Evolutionary conservation across 192 early-diverging fungal species (phyloP), one percentile per base, ranked within the genome.

Genomic region (Coemansia guatemalensis): DNA sequence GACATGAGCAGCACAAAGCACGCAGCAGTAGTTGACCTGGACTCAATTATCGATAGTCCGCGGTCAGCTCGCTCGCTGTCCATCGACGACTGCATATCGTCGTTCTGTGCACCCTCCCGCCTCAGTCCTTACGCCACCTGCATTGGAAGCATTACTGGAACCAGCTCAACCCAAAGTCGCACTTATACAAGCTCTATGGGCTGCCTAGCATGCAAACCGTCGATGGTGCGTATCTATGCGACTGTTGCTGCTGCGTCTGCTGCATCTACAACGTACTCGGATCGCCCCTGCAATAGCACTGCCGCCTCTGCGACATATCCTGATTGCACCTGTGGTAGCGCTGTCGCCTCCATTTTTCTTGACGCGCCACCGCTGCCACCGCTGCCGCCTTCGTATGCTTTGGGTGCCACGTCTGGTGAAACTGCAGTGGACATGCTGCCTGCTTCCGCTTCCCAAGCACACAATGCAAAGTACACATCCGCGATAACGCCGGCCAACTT

Each of bases 71-170:
- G 75, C 29, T 78, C 75, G 24, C 62, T 78, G 50, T 78, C 75
- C 1, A 68, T 78, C 23, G 73, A 75, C 63, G 75, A 72, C 69
- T 78, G 75, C 63, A 78, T 78, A 33, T 78, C 75, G 29, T 72
- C 75, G 7, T 60, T 78, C 18, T 69, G 52, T 52, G 32, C 64
- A 22, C 65, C 72, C 1, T 27, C 65, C 4, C 61, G 17, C 21
- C 61, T 56, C 44, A 51, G 47, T 25, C 57, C 71, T 18, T 62
- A 50, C 17, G 47, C 48, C 21, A 33, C 62, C 5, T 61, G 59
- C 48, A 18, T 62, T 5, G 50, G 39, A 14, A 44, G 39, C 39
- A 44, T 14, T 9, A 44, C 39, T 44, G 39, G 39, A 14, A 44
- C 51, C 12, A 41, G 48, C 18, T 23, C 26, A 22, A 58, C 55